Conservation (phyloP, 2,329 filamentous ascomycete genomes). For the Ophiostoma triangulosporum region DNA sequence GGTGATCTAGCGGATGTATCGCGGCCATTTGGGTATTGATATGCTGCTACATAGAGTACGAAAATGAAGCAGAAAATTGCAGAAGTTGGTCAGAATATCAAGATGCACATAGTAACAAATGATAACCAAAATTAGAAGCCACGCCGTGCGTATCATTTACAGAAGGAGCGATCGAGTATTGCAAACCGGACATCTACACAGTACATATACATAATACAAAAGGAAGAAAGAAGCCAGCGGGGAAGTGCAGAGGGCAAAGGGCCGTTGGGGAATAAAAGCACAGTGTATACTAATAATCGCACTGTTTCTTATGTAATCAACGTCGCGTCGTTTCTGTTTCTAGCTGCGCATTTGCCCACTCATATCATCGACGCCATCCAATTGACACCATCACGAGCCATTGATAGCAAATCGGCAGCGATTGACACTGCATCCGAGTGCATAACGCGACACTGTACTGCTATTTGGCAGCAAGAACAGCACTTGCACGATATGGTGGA, state of each 20-base stretch:
- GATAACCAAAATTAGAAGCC: no score
- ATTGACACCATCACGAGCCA: background rate
- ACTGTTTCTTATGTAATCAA: no score
- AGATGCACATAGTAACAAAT: background rate
- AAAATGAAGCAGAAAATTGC: background rate
- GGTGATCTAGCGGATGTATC: no score
- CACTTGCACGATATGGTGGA: slow-evolving; percentile 9
- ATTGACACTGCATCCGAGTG: background rate
- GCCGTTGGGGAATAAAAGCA: no score
- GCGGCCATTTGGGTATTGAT: no score
- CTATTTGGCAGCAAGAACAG: background rate
- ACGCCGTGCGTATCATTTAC: background rate
- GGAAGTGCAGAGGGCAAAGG: background rate
- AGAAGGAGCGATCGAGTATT: background rate
- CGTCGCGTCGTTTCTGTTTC: background rate
- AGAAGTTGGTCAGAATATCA: background rate
- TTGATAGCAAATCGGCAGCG: background rate
- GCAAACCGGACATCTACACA: no score
- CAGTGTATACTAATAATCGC: no score
- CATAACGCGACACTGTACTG: background rate
- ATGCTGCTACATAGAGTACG: no score
- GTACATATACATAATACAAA: background rate
- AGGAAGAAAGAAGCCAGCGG: background rate
- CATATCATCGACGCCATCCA: background rate
- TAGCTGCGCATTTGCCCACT: background rate